Percentiles rank a stretch among this genome's conserved stretches.
These are phyloP conservation scores for Phytophthora sojae DNA, from an alignment of 352 stramenopile genomes.

Conservation along the genomic window DNA sequence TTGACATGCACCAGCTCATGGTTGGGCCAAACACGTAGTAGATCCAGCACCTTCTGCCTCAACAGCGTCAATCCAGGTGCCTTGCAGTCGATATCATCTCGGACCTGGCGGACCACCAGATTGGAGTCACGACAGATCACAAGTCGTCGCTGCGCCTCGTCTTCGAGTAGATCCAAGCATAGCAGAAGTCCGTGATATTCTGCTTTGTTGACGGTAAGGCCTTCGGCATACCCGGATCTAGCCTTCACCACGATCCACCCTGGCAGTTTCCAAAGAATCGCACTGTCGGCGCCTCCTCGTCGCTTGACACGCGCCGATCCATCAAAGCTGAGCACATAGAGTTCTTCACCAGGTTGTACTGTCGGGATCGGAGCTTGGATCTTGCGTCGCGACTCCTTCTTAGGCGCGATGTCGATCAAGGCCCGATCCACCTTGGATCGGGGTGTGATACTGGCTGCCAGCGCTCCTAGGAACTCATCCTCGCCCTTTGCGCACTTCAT, in stretches of 20 bases:
- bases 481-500: conserved; percentile 1
- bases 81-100: conserved; percentile 19
- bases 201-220: conserved; percentile 1
- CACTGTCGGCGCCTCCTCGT: neutral
- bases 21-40: neutral
- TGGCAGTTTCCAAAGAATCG: conserved; percentile 3
- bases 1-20: conserved; percentile 13
- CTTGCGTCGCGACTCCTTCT: neutral
- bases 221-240: neutral
- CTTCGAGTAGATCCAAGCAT: neutral
- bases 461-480: neutral
- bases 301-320: conserved; percentile 6
- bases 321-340: conserved; percentile 5
- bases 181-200: conserved; percentile 7
- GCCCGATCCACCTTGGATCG: neutral
- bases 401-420: conserved; percentile 1
- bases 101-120: conserved; percentile 4
- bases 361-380: neutral
- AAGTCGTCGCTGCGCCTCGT: neutral
- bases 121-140: conserved; percentile 10
- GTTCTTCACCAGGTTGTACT: neutral
- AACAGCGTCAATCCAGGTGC: conserved; percentile 3
- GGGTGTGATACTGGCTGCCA: conserved; percentile 8
- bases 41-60: conserved; percentile 1
- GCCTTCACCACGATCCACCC: neutral